phyloP scores from a whole-genome alignment of 2,329 filamentous ascomycete species.

The Scortechinia acanthostroma region DNA sequence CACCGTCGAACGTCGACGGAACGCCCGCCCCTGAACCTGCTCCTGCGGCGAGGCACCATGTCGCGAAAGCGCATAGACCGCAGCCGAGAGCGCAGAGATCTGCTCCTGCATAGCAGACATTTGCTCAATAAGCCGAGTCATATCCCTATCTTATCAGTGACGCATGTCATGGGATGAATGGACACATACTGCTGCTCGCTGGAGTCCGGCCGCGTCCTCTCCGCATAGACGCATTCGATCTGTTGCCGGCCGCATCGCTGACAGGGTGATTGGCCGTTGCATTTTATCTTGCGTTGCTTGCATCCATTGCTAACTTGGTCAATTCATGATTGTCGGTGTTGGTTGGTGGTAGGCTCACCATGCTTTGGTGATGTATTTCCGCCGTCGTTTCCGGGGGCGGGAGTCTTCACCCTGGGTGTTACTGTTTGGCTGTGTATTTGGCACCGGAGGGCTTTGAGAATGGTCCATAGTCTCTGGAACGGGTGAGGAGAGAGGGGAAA shows the following conservation, averaged over 20 bases:
- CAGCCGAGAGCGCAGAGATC: not conserved
- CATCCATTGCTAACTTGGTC: constrained; percentile 18
- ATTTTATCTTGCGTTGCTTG: constrained; percentile 31
- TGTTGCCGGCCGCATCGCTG: constrained; percentile 15
- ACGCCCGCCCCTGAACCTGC: constrained; percentile 4
- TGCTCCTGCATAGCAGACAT: not conserved
- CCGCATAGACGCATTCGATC: constrained; percentile 11
- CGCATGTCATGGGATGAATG: no score
- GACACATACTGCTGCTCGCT: constrained; percentile 3
- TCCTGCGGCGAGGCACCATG: not conserved
- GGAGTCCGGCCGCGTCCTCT: constrained; percentile 8
- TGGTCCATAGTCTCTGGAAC: no score
- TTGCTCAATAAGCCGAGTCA: not conserved
- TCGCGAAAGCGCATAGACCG: not conserved
- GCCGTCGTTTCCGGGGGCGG: constrained; percentile 13
- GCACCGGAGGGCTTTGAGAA: no score
- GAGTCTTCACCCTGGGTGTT: not conserved
- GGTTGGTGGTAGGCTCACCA: constrained; percentile 15
- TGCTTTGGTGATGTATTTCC: constrained; percentile 26
- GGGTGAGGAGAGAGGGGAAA: no score
- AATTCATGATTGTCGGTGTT: not conserved
- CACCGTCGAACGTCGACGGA: constrained; percentile 10
- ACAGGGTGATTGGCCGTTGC: constrained; percentile 15
- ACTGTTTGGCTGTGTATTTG: no score
- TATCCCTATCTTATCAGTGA: not conserved